Base-by-base conservation (phyloP, 106 monocot species). In the Dendrobium chrysotoxum region DNA sequence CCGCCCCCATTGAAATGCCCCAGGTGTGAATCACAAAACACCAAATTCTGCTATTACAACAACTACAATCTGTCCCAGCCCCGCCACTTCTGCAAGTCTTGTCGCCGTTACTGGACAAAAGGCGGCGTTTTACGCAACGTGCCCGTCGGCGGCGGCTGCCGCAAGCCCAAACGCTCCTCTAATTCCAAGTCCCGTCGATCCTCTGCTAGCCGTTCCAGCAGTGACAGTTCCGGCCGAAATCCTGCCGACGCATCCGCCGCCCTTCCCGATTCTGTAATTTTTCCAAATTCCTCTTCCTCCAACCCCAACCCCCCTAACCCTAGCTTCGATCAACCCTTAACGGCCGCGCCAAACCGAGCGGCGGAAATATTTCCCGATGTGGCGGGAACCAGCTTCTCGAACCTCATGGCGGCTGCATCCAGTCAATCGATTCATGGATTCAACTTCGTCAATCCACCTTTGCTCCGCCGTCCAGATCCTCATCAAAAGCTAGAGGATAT, bases 41-140 rank as follows among this genome's bases (percentile, higher is more conserved):
- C 92, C 66, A 92, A 92, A 80, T 92, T 92, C 92, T 92, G 92
- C 87, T 92, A 92, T 87, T 92, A 92, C 87, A 92, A 92, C 89
- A 92, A 92, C 89, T 92, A 92, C 80, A 92, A 89, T 74, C 87
- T 89, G 73, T 82, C 92, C 0, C 92, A 92, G 80, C 92, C 92
- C 44, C 88, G 91, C 58, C 91, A 91, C 82, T 88, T 88, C 86
- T 91, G 89, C 83, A 89, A 88, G 79, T 82, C 92, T 47, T 92
- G 92, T 86, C 94, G 94, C 53, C 91, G 94, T 40, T 94, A 94
- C 85, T 94, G 94, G 94, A 94, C 94, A 80, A 89, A 86, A 39
- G 94, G 94, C 38, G 94, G 94, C 76, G 92, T 85, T 67, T 84
- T 94, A 54, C 92, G 94, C 78, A 94, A 94, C 94, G 91, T 94